Percentiles rank a stretch among this genome's conserved stretches.
phyloP scores from a whole-genome alignment of 306 rosid species.

The Pachyrhizus erosus region DNA sequence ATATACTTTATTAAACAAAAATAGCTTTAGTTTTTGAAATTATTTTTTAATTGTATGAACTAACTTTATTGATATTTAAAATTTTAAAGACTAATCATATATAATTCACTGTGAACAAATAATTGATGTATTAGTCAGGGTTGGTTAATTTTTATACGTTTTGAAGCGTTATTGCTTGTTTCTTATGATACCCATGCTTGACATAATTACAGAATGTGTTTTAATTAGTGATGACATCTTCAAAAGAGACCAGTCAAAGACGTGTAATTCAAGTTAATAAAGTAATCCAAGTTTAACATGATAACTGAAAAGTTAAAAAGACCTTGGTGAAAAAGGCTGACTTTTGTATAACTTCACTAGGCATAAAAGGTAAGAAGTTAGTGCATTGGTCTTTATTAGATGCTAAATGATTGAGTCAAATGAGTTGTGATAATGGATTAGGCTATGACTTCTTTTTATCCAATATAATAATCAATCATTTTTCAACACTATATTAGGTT shows the following conservation, averaged over 20 bases:
- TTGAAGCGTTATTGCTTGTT: neutral
- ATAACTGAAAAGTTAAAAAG: conserved; percentile 14
- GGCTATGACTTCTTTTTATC: neutral
- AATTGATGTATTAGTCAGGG: neutral
- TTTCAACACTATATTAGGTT: neutral
- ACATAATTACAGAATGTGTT: neutral
- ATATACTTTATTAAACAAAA: no score
- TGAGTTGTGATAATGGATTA: neutral
- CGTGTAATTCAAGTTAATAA: conserved; percentile 5
- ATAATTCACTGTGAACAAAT: neutral
- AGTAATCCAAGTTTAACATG: neutral
- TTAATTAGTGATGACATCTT: neutral
- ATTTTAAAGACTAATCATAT: neutral
- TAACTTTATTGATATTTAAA: no score
- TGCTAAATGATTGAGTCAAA: conserved; percentile 14
- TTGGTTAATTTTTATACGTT: neutral
- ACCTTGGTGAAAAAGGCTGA: neutral
- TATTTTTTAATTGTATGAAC: no score
- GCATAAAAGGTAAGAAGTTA: neutral
- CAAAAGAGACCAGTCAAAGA: conserved; percentile 22
- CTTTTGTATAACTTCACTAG: neutral
- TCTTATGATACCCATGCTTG: neutral
- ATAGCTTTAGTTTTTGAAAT: no score
- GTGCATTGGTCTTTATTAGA: neutral
- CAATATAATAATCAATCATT: conserved; percentile 11